Evolutionary conservation across 1,284 basidiomycete species (phyloP).

Genomic region (Ceratobasidium papillatum): DNA sequence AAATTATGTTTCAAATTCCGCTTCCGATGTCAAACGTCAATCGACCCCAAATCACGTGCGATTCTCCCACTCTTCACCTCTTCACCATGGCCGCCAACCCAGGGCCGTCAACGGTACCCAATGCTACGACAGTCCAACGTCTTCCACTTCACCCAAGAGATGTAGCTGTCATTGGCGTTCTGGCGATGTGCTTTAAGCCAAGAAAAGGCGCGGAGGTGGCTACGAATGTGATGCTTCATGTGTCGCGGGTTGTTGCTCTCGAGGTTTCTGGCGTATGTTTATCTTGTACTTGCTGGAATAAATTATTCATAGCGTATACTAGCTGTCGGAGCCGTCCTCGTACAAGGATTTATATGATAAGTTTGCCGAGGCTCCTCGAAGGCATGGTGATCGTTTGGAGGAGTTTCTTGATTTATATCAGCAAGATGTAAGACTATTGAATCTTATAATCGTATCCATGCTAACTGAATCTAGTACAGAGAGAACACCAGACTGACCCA

Average conservation of each 20-base stretch:
- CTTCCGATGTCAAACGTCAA: constrained; percentile 1
- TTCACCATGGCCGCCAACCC: constrained; percentile 7
- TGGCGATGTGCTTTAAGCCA: constrained; percentile 46
- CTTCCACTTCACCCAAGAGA: constrained; percentile 46
- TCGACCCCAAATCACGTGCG: constrained; percentile 10
- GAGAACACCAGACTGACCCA: constrained; percentile 24
- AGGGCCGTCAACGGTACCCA: constrained; percentile 25
- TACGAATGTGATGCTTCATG: constrained; percentile 20
- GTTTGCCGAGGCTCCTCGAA: constrained; percentile 6
- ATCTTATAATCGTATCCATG: too few species aligned
- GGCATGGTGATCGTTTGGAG: constrained; percentile 4
- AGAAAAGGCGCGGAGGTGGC: not conserved
- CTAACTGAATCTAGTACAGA: constrained; percentile 15
- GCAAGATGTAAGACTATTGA: constrained; percentile 1
- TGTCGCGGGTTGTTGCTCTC: constrained; percentile 32
- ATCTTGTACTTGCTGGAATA: not conserved
- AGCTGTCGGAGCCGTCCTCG: constrained; percentile 25
- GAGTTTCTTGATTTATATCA: constrained; percentile 24
- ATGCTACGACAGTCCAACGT: constrained; percentile 17
- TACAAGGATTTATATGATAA: constrained; percentile 14
- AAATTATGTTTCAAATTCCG: constrained; percentile 37
- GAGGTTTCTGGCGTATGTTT: constrained; percentile 29
- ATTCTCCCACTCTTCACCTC: constrained; percentile 16
- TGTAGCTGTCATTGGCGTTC: constrained; percentile 56
- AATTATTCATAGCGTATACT: not conserved